Evolutionary conservation across 208 protist species (phyloP).

Genomic region (Acanthamoeba lenticulata): DNA sequence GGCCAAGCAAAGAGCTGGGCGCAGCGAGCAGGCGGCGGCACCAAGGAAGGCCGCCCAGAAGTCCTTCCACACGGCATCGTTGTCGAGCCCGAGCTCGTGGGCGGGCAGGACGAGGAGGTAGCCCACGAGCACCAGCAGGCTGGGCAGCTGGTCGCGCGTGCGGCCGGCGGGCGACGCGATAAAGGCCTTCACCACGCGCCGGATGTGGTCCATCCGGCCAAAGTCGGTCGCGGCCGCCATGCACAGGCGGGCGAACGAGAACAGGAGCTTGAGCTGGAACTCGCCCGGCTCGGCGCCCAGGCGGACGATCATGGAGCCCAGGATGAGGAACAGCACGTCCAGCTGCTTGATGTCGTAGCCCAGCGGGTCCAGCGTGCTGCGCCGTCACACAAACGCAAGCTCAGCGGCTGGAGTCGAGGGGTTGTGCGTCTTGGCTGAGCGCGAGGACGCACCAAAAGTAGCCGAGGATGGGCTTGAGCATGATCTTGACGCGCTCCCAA

Average conservation of each 20-base stretch:
- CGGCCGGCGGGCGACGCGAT: background rate
- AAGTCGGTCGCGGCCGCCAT: conserved; percentile 11
- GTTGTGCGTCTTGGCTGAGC: background rate
- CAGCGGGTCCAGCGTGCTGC: conserved; percentile 74
- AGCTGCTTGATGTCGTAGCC: conserved; percentile 70
- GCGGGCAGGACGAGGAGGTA: background rate
- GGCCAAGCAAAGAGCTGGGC: no score
- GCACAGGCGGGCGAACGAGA: conserved; percentile 70
- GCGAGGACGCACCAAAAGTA: conserved; percentile 55
- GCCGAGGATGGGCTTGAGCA: conserved; percentile 66
- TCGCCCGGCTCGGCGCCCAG: conserved; percentile 68
- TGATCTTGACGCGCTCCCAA: conserved; percentile 65
- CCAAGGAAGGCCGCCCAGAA: conserved; percentile 9
- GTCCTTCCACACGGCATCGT: background rate
- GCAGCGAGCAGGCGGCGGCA: background rate
- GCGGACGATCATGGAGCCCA: conserved; percentile 65
- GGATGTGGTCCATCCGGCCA: background rate
- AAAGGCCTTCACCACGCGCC: background rate
- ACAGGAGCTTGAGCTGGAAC: conserved; percentile 50
- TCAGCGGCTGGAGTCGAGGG: background rate
- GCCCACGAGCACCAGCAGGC: background rate
- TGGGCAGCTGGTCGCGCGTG: background rate
- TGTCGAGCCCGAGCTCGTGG: background rate
- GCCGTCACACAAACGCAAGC: background rate
- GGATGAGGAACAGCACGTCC: conserved; percentile 69